Base-by-base conservation (phyloP, 805 yeast genomes). In the Saccharomycopsis babjevae region DNA sequence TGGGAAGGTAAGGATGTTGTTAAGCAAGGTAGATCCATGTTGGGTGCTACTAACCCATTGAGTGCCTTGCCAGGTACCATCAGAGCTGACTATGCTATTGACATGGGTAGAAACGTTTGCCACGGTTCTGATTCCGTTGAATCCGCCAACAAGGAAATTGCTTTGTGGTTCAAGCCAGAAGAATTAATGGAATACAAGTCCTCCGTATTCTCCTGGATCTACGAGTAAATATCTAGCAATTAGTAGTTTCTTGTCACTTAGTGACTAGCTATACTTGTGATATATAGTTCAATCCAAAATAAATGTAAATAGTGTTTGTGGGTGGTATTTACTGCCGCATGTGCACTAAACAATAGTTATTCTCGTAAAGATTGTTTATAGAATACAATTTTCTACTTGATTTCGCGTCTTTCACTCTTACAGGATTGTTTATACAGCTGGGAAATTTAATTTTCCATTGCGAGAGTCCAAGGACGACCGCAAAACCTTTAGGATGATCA, bases 1-100 rank as follows among this genome's bases (percentile, higher is more conserved):
- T 94, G 99, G 99, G 98, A 94, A 81, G 99, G 99, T 79, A 94
- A 92, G 83, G 97, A 94, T 74, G 99, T 85, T 76, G 99, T 94
- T 78, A 92, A 93, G 83, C 96, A 89, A 78, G 99, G 99, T 77
- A 88, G 99, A 82, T 86, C 83, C 72, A 86, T 94, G 76, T 85
- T 94, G 73, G 99, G 99, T 80, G 98, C 99, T 71, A 94, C 99
- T 78, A 93, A 94, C 89, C 99, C 99, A 76, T 83, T 87, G 76
- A 85, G 83, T 71, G 89, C 97, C 71, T 93, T 96, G 69, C 98
- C 98, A 78, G 99, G 99, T 78, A 94, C 99, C 79, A 94, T 94
- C 84, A 91, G 99, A 83, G 98, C 97, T 77, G 99, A 94, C 82
- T 94, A 79, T 71, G 99, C 97, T 76, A 80, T 94, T 72, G 99